Conservation (phyloP, 2,329 filamentous ascomycete species). For the Annulohypoxylon truncatum region DNA sequence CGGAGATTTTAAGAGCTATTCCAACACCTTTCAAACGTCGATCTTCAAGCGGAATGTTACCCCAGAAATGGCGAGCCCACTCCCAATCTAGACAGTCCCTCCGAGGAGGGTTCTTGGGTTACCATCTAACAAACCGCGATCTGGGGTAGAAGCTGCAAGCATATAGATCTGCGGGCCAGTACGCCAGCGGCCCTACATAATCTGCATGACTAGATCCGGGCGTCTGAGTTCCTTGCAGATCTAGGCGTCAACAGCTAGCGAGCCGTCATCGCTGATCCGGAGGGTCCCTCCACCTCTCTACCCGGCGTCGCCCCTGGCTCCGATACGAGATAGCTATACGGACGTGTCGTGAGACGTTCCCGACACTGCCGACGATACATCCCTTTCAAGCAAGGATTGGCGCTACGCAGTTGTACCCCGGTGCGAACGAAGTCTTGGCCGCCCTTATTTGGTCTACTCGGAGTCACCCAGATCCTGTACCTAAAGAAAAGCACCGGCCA, state of each 20-base stretch:
- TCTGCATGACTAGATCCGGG: conserved; percentile 27
- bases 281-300: conserved; percentile 28
- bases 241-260: conserved; percentile 26
- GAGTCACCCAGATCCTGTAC: conserved; percentile 23
- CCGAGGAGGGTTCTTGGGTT: conserved; percentile 37
- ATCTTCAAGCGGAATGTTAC: conserved; percentile 41
- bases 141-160: conserved; percentile 40
- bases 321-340: conserved; percentile 36
- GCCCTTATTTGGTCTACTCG: conserved; percentile 34
- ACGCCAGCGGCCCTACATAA: conserved; percentile 22
- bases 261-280: conserved; percentile 34
- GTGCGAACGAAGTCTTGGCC: conserved; percentile 30
- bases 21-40: conserved; percentile 32
- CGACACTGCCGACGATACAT: conserved; percentile 25
- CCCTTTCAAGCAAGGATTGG: conserved; percentile 38
- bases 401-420: conserved; percentile 32
- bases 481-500: conserved; percentile 9
- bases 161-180: conserved; percentile 30
- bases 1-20: conserved; percentile 31
- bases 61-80: conserved; percentile 43
- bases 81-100: conserved; percentile 45
- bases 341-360: conserved; percentile 26
- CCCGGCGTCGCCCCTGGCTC: conserved; percentile 32
- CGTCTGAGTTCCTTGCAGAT: conserved; percentile 31
- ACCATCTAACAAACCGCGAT: conserved; percentile 42